Evolutionary conservation across 331 rosid species (phyloP).

Genomic region (Spiraea crenata): DNA sequence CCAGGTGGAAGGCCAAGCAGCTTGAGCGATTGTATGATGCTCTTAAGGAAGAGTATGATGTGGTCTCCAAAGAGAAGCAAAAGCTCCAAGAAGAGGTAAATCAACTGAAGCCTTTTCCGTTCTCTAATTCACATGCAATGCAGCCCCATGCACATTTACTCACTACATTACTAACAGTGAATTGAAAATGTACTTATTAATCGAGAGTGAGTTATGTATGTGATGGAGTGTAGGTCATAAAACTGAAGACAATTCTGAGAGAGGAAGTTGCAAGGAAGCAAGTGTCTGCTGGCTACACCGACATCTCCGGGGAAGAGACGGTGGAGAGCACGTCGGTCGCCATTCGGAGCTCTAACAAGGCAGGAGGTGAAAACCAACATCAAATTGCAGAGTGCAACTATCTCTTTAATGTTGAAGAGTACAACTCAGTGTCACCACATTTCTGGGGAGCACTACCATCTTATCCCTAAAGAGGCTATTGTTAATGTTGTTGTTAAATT

Average conservation of each 20-base stretch:
- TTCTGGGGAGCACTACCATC: slow-evolving; percentile 44
- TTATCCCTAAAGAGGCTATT: slow-evolving; percentile 28
- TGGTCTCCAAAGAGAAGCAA: slow-evolving; percentile 51
- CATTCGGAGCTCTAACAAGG: slow-evolving; percentile 38
- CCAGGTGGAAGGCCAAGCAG: slow-evolving; percentile 86
- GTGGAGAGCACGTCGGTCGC: slow-evolving; percentile 69
- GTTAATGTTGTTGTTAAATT: not conserved
- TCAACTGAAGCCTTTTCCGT: not conserved
- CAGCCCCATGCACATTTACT: slow-evolving; percentile 16
- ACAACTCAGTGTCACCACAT: slow-evolving; percentile 35
- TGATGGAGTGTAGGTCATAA: slow-evolving; percentile 52
- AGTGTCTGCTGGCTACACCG: slow-evolving; percentile 52
- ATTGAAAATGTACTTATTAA: not conserved
- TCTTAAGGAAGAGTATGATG: slow-evolving; percentile 65
- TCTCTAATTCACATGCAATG: slow-evolving; percentile 10
- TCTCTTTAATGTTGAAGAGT: slow-evolving; percentile 38
- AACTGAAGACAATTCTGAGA: slow-evolving; percentile 63
- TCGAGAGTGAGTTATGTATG: not conserved
- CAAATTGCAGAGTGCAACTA: slow-evolving; percentile 25
- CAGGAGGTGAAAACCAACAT: slow-evolving; percentile 18
- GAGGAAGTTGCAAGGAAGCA: slow-evolving; percentile 55
- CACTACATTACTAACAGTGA: not conserved
- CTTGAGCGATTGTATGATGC: slow-evolving; percentile 62
- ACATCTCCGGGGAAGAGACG: slow-evolving; percentile 77
- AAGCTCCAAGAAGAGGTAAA: slow-evolving; percentile 81